Evolutionary conservation across 139 green algal species (phyloP), one percentile per base, ranked within the genome.

Genomic region (Tetraselmis striata): DNA sequence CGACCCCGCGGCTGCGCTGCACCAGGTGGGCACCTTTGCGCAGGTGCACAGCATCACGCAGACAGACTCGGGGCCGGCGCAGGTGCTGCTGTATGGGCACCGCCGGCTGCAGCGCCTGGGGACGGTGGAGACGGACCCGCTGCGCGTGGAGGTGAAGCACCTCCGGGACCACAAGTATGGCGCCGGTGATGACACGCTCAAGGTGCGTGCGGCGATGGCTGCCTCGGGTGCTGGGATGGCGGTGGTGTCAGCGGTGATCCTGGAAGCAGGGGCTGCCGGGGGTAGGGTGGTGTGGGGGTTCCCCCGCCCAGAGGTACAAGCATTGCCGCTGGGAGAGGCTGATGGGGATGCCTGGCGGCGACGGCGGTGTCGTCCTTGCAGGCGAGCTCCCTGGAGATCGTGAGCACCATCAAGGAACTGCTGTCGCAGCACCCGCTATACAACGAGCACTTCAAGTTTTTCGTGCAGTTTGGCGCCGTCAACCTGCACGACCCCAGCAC

Each of bases 401-500:
- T 99, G 28, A 92, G 90, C 85, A 98, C 94, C 27, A 91, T 99
- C 79, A 97, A 97, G 80, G 95, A 98, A 58, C 89, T 99, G 75
- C 87, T 99, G 78, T 90, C 94, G 59, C 88, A 97, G 84, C 97
- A 98, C 88, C 96, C 96, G 31, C 89, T 99, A 59, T 98, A 99
- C 87, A 94, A 93, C 28, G 96, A 99, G 85, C 95, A 99, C 86
- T 93, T 99, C 83, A 86, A 92, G 32, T 93, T 92, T 32, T 92
- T 96, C 76, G 81, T 59, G 25, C 79, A 78, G 77, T 80, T 77
- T 83, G 80, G 29, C 28, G 87, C 87, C 29, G 84, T 82, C 30
- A 88, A 97, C 87, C 93, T 98, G 58, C 90, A 97, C 84, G 94
- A 99, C 89, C 87, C 95, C 26, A 92, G 88, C n/a, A 89, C 93